Base-by-base conservation (phyloP, 495 filamentous ascomycete species). In the Penicillium riverlandense region DNA sequence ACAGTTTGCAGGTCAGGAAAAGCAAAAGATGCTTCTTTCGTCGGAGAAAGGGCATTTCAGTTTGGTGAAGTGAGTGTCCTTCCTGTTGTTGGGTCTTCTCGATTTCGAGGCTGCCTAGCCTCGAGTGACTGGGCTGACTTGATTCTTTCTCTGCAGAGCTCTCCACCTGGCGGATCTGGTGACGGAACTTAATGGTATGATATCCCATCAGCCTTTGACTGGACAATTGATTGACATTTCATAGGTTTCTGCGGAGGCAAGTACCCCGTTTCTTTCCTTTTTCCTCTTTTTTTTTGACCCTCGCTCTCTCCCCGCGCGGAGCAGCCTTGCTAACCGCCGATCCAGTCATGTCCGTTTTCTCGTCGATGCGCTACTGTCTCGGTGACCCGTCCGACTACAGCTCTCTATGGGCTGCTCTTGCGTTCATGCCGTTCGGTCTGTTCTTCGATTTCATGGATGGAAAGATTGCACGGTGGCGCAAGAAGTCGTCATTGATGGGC, bases 381-480 rank as follows among this genome's bases (percentile, higher is more conserved):
- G 83, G 84, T 50, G 81, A 84, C 38, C 78, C 87, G 3, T 54
- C 74, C 30, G 71, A 84, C 38, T 71, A 79, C 52, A 60, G 65
- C 11, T 77, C 85, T 52, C 67, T 96, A 27, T 97, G 83, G 76
- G 63, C 80, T 16, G 91, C 94, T 12, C 82, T 98, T 38, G 79
- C 67, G 0, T 87, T 96, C 63, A 86, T 96, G 71, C 91, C 91
- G 2, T 85, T 96, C 29, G 92, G 90, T 2, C 76, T 97, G 4
- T 96, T 96, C 71, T 98, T 98, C 65, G 92, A 98, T 62, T 95
- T 96, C 58, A 89, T 97, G 82, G 92, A 98, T 63, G 92, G 92
- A 50, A 92, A 86, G 55, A 90, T 98, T 34, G 92, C 92, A 46
- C 72, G 92, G 41, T 97, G 92, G 94, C 77, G 94, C 56, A 83